phyloP scores from a whole-genome alignment of 148 eudicot species.

The Silene latifolia region DNA sequence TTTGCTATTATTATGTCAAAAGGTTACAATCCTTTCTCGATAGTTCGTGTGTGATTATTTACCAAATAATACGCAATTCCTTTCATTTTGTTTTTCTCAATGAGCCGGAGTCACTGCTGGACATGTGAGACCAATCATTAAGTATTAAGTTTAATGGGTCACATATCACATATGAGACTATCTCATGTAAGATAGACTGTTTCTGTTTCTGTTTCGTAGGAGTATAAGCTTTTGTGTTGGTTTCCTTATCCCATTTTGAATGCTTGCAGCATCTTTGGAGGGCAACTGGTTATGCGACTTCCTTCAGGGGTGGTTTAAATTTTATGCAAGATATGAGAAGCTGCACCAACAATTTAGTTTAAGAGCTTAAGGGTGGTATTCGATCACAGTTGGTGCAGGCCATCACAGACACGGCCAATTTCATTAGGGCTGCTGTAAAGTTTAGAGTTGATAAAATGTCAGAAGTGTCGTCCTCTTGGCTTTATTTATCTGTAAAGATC shows the following conservation, averaged over 20 bases:
- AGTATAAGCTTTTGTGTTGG: not conserved
- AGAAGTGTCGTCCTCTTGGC: no score
- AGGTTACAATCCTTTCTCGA: slow-evolving; percentile 34
- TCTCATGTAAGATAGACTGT: no score
- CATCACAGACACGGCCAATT: slow-evolving; percentile 1
- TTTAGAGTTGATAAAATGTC: slow-evolving; percentile 1
- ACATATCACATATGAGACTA: no score
- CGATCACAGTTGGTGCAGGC: no score
- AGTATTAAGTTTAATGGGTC: no score
- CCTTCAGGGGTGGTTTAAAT: slow-evolving; percentile 87
- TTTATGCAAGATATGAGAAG: not conserved
- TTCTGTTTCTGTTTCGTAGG: not conserved
- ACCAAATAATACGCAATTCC: no score
- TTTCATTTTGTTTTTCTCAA: not conserved
- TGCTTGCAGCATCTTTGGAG: slow-evolving; percentile 74
- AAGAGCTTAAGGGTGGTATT: slow-evolving; percentile 10
- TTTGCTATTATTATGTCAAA: slow-evolving; percentile 90
- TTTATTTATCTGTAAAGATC: slow-evolving; percentile 6
- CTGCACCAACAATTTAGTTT: slow-evolving; percentile 8
- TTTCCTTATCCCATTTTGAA: not conserved
- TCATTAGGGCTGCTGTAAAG: slow-evolving; percentile 21
- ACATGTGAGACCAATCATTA: not conserved
- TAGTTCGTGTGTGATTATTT: no score
- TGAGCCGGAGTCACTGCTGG: not conserved
- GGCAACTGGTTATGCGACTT: slow-evolving; percentile 83